Base-by-base conservation (phyloP, 257 asterid genomes). In the Anisodus tanguticus region DNA sequence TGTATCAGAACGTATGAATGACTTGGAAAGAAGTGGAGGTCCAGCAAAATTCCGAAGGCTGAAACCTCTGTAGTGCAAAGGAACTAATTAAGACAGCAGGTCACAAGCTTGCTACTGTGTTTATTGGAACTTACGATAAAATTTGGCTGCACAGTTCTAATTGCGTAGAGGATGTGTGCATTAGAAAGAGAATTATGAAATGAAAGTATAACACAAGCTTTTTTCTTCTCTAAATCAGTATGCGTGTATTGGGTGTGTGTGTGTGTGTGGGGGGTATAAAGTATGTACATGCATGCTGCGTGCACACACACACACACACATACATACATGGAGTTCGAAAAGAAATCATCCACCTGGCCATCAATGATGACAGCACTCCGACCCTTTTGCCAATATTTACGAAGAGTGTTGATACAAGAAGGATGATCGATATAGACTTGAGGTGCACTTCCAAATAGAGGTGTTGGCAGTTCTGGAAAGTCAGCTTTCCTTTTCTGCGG, bases 401-500 rank as follows among this genome's bases (percentile, higher is more conserved):
- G 45, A 55, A 83, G 85, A 51, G 11, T 9, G 85, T 83, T 70
- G 81, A 51, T 60, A 80, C 12, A 37, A 62, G 82, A 55, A 66
- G 53, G 37, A 60, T 82, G 45, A 67, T 41, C 58, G 70, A 26
- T 26, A 26, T 26, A 26, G 1, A 26, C 31, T 26, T 26, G 31
- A 26, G 31, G 31, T 26, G 31, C 17, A 4, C 19, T 57, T 51
- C 49, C 81, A 68, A 54, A 39, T 83, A 51, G 55, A 41, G 51
- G 49, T 0, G 35, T 57, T 59, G 49, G 17, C 7, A 83, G 59
- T 71, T 70, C 71, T 51, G 45, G 68, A 70, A 70, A 51, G 54
- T 45, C 12, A 31, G 22, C 74, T 47, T 70, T 70, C 82, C 31
- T 69, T 62, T 83, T 43, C 92, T 90, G 91, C 84, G 85, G 72